Evolutionary conservation across 1,139 yeast genomes (phyloP).

Genomic region (Saccharomycopsis crataegensis): DNA sequence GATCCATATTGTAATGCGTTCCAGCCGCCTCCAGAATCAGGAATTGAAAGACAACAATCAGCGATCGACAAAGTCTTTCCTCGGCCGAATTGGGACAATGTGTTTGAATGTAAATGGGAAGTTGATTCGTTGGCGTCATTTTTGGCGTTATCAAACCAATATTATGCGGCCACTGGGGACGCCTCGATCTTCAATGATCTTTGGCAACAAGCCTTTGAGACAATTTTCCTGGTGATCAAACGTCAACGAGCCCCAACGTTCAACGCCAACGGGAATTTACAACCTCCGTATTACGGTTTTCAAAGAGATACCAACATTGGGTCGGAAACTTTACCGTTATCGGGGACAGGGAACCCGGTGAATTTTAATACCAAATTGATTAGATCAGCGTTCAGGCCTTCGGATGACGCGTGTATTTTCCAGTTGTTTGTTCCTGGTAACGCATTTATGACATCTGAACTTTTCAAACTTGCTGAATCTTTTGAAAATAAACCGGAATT

Average conservation of each 20-base stretch:
- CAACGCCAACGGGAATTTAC: conserved; percentile 45
- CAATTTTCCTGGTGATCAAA: conserved; percentile 44
- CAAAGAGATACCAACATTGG: conserved; percentile 70
- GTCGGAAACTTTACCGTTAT: conserved; percentile 70
- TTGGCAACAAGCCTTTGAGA: conserved; percentile 58
- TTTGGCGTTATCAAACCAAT: conserved; percentile 66
- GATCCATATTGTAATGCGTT: conserved; percentile 88
- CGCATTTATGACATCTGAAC: conserved; percentile 66
- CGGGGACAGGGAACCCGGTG: conserved; percentile 81
- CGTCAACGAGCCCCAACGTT: conserved; percentile 64
- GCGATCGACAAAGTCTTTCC: conserved; percentile 65
- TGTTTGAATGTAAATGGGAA: conserved; percentile 88
- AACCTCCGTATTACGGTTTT: conserved; percentile 52
- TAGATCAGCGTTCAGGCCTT: conserved; percentile 84
- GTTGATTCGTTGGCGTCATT: conserved; percentile 82
- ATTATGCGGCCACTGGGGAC: conserved; percentile 46
- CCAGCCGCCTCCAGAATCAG: conserved; percentile 70
- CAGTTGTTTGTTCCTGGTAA: conserved; percentile 86
- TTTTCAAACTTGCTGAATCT: conserved; percentile 30
- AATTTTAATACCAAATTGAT: conserved; percentile 62
- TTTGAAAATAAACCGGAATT: conserved; percentile 13
- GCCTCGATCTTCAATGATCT: conserved; percentile 38
- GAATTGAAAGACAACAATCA: conserved; percentile 44
- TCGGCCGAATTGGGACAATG: conserved; percentile 57
- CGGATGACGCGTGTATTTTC: conserved; percentile 78